phyloP scores from a whole-genome alignment of 1,284 basidiomycete species.

The Fomes fomentarius region DNA sequence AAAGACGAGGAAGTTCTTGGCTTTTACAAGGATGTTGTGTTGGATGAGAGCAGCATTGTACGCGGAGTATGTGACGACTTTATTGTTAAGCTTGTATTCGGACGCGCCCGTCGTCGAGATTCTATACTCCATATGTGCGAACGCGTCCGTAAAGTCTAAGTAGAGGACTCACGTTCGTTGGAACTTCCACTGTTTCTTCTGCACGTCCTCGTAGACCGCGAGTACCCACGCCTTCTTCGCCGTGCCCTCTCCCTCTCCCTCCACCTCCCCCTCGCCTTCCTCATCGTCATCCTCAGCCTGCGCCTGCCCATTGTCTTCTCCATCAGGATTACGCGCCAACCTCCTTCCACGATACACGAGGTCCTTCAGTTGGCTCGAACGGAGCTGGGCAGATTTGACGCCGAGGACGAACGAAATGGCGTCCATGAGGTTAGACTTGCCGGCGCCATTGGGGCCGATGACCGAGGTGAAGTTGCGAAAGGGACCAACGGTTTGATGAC shows the following conservation, averaged over 20 bases:
- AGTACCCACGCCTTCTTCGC: constrained; percentile 95
- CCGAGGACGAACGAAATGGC: constrained; percentile 99
- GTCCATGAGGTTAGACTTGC: constrained; percentile 99
- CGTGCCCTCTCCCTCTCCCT: constrained; percentile 72
- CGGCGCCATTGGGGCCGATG: constrained; percentile 98
- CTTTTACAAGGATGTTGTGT: constrained; percentile 98
- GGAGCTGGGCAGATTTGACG: constrained; percentile 90
- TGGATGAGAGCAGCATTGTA: constrained; percentile 86
- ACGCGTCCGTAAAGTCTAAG: not conserved
- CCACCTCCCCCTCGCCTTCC: constrained; percentile 51
- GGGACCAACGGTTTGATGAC: constrained; percentile 87
- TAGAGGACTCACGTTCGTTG: constrained; percentile 78
- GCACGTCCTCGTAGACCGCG: constrained; percentile 84
- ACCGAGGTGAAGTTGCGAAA: constrained; percentile 94
- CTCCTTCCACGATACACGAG: constrained; percentile 92
- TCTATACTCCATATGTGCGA: constrained; percentile 42
- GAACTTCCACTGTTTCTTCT: constrained; percentile 86
- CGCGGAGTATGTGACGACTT: constrained; percentile 77
- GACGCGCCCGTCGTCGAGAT: constrained; percentile 87
- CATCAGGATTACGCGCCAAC: constrained; percentile 60
- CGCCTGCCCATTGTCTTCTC: constrained; percentile 51
- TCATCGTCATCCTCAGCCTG: constrained; percentile 50
- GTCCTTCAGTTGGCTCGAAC: constrained; percentile 93
- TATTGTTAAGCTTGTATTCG: constrained; percentile 86
- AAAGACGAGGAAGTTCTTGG: constrained; percentile 99